These are phyloP conservation scores for Lactarius sanguifluus DNA, from an alignment of 768 basidiomycete species.

Conservation along the genomic window DNA sequence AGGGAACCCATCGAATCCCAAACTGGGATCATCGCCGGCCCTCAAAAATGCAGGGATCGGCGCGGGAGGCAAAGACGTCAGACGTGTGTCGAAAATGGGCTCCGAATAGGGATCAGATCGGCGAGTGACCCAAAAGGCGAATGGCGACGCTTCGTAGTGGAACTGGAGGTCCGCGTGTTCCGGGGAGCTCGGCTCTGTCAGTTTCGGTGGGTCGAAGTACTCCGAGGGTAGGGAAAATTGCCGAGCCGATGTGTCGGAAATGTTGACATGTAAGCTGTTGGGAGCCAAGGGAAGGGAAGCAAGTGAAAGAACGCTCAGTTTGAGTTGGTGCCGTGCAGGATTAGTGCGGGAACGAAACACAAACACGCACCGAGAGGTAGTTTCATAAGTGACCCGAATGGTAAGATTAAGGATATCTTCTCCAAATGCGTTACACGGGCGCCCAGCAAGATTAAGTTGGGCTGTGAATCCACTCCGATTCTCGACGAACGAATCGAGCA, in stretches of 20 bases:
- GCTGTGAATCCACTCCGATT: slow-evolving; percentile 53
- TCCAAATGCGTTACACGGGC: slow-evolving; percentile 66
- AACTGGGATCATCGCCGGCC: slow-evolving; percentile 45
- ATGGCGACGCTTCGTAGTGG: slow-evolving; percentile 62
- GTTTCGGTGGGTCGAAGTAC: slow-evolving; percentile 42
- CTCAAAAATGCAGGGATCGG: slow-evolving; percentile 56
- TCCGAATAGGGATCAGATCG: slow-evolving; percentile 51
- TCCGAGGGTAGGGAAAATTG: slow-evolving; percentile 69
- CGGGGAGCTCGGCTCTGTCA: slow-evolving; percentile 34
- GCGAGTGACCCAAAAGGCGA: slow-evolving; percentile 80
- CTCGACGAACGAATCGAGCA: slow-evolving; percentile 45
- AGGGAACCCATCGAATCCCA: slow-evolving; percentile 61
- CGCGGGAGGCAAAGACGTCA: slow-evolving; percentile 57
- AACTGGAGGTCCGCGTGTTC: slow-evolving; percentile 63
- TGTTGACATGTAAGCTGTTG: slow-evolving; percentile 62
- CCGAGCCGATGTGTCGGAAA: slow-evolving; percentile 56
- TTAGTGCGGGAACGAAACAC: slow-evolving; percentile 15
- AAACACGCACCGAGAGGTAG: slow-evolving; percentile 43
- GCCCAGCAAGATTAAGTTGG: slow-evolving; percentile 51
- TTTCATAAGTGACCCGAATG: slow-evolving; percentile 68
- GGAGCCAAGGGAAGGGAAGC: background rate
- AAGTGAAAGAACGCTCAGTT: slow-evolving; percentile 32
- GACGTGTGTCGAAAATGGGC: slow-evolving; percentile 72
- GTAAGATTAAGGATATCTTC: slow-evolving; percentile 56
- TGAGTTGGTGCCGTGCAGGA: slow-evolving; percentile 38